A percentile compares a stretch with the other conserved stretches of the same genome.
Conservation (phyloP, 306 rosid genomes). For the Medicago truncatula region DNA sequence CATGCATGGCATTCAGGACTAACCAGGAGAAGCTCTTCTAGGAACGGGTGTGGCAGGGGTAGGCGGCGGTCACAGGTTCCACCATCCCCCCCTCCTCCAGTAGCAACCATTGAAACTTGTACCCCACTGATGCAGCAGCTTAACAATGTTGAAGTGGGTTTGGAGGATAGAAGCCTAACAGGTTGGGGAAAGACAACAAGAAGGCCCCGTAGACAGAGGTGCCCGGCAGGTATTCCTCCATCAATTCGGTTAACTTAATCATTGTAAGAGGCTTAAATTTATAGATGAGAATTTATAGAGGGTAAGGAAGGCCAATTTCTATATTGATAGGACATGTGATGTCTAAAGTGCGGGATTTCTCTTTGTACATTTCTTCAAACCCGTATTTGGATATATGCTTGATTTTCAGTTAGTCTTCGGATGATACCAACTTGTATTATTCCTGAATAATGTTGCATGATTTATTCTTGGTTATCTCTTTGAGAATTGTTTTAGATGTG, state of each 20-base stretch:
- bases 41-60: constrained; percentile 87
- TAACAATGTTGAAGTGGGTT: constrained; percentile 64
- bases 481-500: constrained; percentile 45
- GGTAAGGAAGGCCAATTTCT: constrained; percentile 54
- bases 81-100: constrained; percentile 65
- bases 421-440: constrained; percentile 71
- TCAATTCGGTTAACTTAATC: constrained; percentile 67
- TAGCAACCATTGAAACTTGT: constrained; percentile 49
- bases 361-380: constrained; percentile 71
- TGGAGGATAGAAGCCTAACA: constrained; percentile 87
- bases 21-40: constrained; percentile 76
- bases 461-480: constrained; percentile 60
- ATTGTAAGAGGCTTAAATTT: constrained; percentile 53
- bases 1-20: constrained; percentile 82
- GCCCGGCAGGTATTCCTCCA: constrained; percentile 73
- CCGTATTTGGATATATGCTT: constrained; percentile 64
- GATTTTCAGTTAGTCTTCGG: constrained; percentile 58
- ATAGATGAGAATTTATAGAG: constrained; percentile 67
- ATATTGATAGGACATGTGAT: constrained; percentile 51
- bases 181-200: constrained; percentile 98
- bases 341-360: constrained; percentile 53
- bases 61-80: constrained; percentile 66
- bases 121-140: constrained; percentile 65
- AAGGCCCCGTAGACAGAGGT: constrained; percentile 90
- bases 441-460: constrained; percentile 74